Evolutionary conservation across 129 eudicot genomes (phyloP).

Genomic region (Calendula officinalis): DNA sequence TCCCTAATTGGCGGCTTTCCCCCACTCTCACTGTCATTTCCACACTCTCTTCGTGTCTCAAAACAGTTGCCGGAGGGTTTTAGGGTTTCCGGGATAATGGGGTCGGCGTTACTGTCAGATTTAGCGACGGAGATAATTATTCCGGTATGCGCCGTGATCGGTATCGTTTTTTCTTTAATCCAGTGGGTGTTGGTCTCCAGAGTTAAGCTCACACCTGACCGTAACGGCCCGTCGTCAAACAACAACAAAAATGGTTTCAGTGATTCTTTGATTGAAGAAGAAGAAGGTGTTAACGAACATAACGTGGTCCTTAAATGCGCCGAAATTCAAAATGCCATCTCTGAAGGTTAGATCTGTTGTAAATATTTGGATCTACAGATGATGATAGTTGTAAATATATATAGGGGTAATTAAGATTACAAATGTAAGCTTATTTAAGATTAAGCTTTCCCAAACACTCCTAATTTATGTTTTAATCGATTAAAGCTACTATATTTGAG

Average conservation of each 20-base stretch:
- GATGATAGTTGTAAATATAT: background rate
- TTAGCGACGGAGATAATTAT: conserved; percentile 72
- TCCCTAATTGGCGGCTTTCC: background rate
- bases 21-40: background rate
- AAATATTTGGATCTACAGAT: background rate
- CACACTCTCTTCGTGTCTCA: background rate
- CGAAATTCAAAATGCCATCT: conserved; percentile 82
- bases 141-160: conserved; percentile 81
- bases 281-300: conserved; percentile 79
- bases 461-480: background rate
- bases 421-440: background rate
- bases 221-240: conserved; percentile 24
- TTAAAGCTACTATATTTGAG: background rate
- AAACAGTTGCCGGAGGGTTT: conserved; percentile 18
- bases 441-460: background rate
- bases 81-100: conserved; percentile 48
- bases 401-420: background rate
- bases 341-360: conserved; percentile 62
- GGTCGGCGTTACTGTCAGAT: conserved; percentile 62
- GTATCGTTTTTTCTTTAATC: conserved; percentile 65
- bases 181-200: conserved; percentile 76
- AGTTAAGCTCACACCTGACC: conserved; percentile 60
- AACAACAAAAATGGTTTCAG: conserved; percentile 59
- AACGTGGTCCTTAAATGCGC: conserved; percentile 72
- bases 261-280: conserved; percentile 83